Percentiles rank a stretch among this genome's conserved stretches.
Evolutionary conservation across 129 eudicot genomes (phyloP).

Genomic region (Rutidosis leptorrhynchoides): DNA sequence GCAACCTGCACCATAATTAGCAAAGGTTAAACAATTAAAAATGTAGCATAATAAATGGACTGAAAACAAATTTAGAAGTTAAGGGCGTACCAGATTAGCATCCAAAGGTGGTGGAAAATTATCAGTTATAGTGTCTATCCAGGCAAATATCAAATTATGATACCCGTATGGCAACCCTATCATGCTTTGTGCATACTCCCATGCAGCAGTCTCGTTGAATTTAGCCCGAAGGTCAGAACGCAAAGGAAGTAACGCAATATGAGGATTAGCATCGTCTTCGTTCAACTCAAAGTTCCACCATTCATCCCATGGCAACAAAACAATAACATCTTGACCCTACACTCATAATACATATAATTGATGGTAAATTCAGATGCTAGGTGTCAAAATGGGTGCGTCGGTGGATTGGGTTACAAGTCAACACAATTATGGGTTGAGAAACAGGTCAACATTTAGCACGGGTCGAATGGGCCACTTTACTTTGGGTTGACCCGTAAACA

Average conservation of each 20-base stretch:
- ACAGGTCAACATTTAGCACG: neutral
- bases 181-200: slow-evolving; percentile 95
- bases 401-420: neutral
- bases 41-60: neutral
- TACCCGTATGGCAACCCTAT: slow-evolving; percentile 75
- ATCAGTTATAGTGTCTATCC: slow-evolving; percentile 80
- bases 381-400: neutral
- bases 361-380: slow-evolving; percentile 6
- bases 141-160: slow-evolving; percentile 91
- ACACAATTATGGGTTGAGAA: neutral
- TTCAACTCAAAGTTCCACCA: slow-evolving; percentile 97
- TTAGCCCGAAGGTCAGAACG: slow-evolving; percentile 80
- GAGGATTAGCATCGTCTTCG: slow-evolving; percentile 87
- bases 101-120: slow-evolving; percentile 93
- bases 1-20: slow-evolving; percentile 67
- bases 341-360: slow-evolving; percentile 10
- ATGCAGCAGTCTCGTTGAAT: slow-evolving; percentile 92
- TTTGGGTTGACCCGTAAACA: neutral
- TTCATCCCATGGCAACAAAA: slow-evolving; percentile 91
- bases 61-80: slow-evolving; percentile 7
- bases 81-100: slow-evolving; percentile 69
- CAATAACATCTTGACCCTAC: slow-evolving; percentile 90
- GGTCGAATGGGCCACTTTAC: neutral
- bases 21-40: slow-evolving; percentile 8
- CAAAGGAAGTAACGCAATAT: slow-evolving; percentile 91